These are phyloP conservation scores for Pseudogymnoascus sp. DNA, from an alignment of 2,329 filamentous ascomycete species.

Conservation along the genomic window DNA sequence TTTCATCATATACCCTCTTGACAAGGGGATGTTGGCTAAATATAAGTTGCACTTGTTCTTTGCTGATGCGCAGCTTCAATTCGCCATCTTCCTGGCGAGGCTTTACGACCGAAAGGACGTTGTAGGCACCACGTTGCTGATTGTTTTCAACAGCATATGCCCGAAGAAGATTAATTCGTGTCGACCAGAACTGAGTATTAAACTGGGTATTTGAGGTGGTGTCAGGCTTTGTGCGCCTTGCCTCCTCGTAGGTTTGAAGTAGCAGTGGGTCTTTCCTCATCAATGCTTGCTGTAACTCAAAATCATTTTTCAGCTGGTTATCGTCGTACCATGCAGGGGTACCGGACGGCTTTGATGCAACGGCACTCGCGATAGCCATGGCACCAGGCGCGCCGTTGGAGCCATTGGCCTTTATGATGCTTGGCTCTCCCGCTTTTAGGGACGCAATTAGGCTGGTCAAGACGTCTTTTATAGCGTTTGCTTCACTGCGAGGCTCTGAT, in stretches of 20 bases:
- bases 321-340: constrained; percentile 68
- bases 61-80: constrained; percentile 73
- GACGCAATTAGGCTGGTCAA: constrained; percentile 71
- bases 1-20: constrained; percentile 84
- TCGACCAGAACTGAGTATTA: constrained; percentile 90
- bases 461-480: constrained; percentile 74
- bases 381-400: constrained; percentile 51
- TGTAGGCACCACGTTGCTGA: constrained; percentile 85
- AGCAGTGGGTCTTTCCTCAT: constrained; percentile 72
- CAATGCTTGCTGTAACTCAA: constrained; percentile 78
- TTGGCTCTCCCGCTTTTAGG: constrained; percentile 50
- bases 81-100: constrained; percentile 67
- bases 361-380: constrained; percentile 71
- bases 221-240: constrained; percentile 73
- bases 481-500: constrained; percentile 69
- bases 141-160: constrained; percentile 83
- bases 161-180: constrained; percentile 74
- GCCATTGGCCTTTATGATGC: constrained; percentile 41
- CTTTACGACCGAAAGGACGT: constrained; percentile 85
- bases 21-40: constrained; percentile 90
- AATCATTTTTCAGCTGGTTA: constrained; percentile 65
- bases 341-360: constrained; percentile 43
- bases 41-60: constrained; percentile 88
- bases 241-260: constrained; percentile 80
- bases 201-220: constrained; percentile 75